Percentiles rank a stretch among this genome's conserved stretches.
Evolutionary conservation across 192 early-diverging fungal species (phyloP).

Genomic region (Coemansia asiatica): DNA sequence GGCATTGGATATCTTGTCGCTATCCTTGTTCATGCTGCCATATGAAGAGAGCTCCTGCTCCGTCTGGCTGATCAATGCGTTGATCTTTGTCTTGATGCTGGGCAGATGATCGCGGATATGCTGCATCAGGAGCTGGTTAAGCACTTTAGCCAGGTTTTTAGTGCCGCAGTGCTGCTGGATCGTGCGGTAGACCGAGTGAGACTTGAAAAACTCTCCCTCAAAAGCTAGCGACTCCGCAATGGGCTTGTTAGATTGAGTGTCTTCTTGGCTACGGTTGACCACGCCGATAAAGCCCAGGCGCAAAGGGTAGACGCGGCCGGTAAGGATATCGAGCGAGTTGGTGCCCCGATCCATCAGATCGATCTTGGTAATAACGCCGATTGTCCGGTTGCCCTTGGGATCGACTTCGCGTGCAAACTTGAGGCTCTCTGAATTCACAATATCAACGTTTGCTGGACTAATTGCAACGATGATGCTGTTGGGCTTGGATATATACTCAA

Average conservation of each 20-base stretch:
- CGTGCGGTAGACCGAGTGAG: conserved; percentile 70
- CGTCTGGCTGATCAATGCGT: conserved; percentile 73
- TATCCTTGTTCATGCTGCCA: conserved; percentile 54
- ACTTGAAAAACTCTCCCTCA: conserved; percentile 69
- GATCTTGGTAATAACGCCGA: conserved; percentile 80
- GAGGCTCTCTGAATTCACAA: conserved; percentile 82
- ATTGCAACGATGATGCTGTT: conserved; percentile 85
- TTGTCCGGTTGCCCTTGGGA: conserved; percentile 73
- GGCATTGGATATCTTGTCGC: conserved; percentile 27
- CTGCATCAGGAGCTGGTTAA: conserved; percentile 75
- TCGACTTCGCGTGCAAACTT: conserved; percentile 85
- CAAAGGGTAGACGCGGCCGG: conserved; percentile 73
- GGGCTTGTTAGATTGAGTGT: conserved; percentile 69
- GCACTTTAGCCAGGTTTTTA: conserved; percentile 63
- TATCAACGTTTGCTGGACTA: conserved; percentile 77
- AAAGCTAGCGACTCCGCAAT: conserved; percentile 68
- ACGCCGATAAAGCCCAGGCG: conserved; percentile 81
- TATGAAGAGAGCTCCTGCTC: conserved; percentile 72
- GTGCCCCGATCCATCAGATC: conserved; percentile 86
- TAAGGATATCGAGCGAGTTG: conserved; percentile 75
- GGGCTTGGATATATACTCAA: conserved; percentile 79
- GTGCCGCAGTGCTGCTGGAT: conserved; percentile 75
- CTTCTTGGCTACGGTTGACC: conserved; percentile 81
- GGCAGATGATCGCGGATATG: conserved; percentile 81
- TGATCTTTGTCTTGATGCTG: conserved; percentile 73